Conservation (phyloP, 495 filamentous ascomycete genomes). For the Bryoglossum gracile region DNA sequence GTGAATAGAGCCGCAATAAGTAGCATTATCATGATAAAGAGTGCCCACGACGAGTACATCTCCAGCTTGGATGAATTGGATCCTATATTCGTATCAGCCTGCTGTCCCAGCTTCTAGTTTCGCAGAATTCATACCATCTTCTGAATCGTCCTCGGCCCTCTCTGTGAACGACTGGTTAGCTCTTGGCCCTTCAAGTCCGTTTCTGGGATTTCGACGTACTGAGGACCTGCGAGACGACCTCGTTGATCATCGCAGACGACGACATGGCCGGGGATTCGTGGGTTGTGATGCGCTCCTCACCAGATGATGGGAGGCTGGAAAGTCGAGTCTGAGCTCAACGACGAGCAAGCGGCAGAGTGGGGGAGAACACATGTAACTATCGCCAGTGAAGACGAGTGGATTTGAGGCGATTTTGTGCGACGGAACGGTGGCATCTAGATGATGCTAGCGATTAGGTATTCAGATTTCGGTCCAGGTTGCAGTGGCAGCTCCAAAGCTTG, state of each 20-base stretch:
- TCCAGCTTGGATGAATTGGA: slow-evolving; percentile 62
- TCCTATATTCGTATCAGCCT: slow-evolving; percentile 28
- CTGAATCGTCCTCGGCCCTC: slow-evolving; percentile 43
- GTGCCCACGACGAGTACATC: slow-evolving; percentile 88
- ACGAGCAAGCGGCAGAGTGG: slow-evolving; percentile 19
- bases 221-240: slow-evolving; percentile 16
- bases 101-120: neutral
- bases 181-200: neutral
- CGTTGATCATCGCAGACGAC: slow-evolving; percentile 15
- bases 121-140: slow-evolving; percentile 35
- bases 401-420: neutral
- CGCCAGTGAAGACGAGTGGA: slow-evolving; percentile 4
- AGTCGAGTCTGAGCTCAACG: slow-evolving; percentile 20
- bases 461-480: too few species aligned
- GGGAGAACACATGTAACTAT: slow-evolving; percentile 25
- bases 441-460: slow-evolving; percentile 6
- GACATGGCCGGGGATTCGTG: too few species aligned
- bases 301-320: neutral
- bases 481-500: too few species aligned
- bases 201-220: slow-evolving; percentile 16
- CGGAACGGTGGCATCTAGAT: neutral
- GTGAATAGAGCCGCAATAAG: slow-evolving; percentile 92
- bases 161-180: slow-evolving; percentile 26
- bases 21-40: slow-evolving; percentile 91
- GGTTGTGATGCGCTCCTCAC: neutral